Percentiles rank a stretch among this genome's conserved stretches.
These are phyloP conservation scores for Stachybotrys chlorohalonatus DNA, from an alignment of 2,329 filamentous ascomycete species.

Conservation along the genomic window DNA sequence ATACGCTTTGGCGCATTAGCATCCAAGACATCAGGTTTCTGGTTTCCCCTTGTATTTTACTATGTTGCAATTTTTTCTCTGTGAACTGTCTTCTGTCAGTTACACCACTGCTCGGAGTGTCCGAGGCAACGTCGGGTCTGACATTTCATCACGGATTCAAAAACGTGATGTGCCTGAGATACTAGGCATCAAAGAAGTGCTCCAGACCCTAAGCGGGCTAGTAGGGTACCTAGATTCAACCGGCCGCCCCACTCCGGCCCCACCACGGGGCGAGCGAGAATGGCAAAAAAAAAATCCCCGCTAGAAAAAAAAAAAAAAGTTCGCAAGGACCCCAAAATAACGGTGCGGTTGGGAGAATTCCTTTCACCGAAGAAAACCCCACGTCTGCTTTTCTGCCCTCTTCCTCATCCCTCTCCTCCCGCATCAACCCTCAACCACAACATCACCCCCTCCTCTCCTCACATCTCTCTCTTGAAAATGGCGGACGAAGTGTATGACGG, in stretches of 20 bases:
- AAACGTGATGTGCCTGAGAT: too few species aligned
- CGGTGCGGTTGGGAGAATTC: slow-evolving; percentile 25
- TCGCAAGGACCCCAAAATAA: slow-evolving; percentile 10
- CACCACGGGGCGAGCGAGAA: neutral
- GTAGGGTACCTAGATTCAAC: too few species aligned
- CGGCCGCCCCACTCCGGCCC: neutral
- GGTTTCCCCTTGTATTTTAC: too few species aligned
- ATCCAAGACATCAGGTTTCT: too few species aligned
- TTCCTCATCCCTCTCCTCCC: slow-evolving; percentile 15
- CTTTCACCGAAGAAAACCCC: slow-evolving; percentile 25
- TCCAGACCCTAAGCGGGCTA: too few species aligned
- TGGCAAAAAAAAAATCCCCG: neutral
- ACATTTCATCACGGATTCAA: too few species aligned
- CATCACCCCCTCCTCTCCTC: slow-evolving; percentile 12
- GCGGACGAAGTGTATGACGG: slow-evolving; percentile 98
- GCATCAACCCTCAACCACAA: slow-evolving; percentile 13
- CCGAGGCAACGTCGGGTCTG: too few species aligned
- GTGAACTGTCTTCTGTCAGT: too few species aligned
- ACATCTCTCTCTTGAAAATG: slow-evolving; percentile 50
- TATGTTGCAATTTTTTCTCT: too few species aligned
- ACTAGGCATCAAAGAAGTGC: too few species aligned
- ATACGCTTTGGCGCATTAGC: too few species aligned
- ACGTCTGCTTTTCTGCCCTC: slow-evolving; percentile 17
- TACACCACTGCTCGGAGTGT: too few species aligned
- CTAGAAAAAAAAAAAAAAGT: neutral